A percentile compares a stretch with the other conserved stretches of the same genome.
These are phyloP conservation scores for Huntiella abstrusa DNA, from an alignment of 2,329 filamentous ascomycete species.

Conservation along the genomic window DNA sequence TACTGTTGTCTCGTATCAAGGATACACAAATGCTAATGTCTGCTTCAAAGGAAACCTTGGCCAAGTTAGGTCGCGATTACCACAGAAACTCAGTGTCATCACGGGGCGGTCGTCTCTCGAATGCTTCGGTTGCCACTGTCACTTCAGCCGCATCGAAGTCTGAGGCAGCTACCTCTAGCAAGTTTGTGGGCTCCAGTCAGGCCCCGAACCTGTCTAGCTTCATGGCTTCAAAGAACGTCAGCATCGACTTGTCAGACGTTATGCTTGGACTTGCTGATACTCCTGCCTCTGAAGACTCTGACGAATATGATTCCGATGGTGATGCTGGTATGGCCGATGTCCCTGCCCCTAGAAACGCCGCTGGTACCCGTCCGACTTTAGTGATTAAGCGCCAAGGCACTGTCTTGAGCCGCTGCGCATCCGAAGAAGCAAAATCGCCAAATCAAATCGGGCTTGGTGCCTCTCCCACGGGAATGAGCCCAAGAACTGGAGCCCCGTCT, in stretches of 20 bases:
- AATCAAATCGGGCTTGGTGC: slow-evolving; percentile 18
- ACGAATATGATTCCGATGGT: slow-evolving; percentile 2
- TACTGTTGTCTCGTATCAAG: slow-evolving; percentile 9
- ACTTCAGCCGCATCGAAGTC: background rate
- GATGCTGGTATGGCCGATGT: background rate
- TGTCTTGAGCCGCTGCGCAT: slow-evolving; percentile 6
- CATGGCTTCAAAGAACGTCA: slow-evolving; percentile 9
- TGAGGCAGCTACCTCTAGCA: background rate
- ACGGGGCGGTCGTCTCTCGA: background rate
- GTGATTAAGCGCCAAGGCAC: slow-evolving; percentile 9
- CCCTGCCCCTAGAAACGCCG: background rate
- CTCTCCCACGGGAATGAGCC: slow-evolving; percentile 43
- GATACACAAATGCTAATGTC: slow-evolving; percentile 10
- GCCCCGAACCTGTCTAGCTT: slow-evolving; percentile 9
- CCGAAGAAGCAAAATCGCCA: slow-evolving; percentile 9
- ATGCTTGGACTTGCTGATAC: slow-evolving; percentile 7
- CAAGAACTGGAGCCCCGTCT: slow-evolving; percentile 56
- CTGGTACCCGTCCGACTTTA: slow-evolving; percentile 5
- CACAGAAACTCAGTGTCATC: slow-evolving; percentile 4
- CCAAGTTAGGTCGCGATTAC: background rate
- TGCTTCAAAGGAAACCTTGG: slow-evolving; percentile 1
- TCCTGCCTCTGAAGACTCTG: slow-evolving; percentile 5
- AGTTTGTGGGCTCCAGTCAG: slow-evolving; percentile 10
- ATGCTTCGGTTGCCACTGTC: background rate
- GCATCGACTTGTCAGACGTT: slow-evolving; percentile 7